Evolutionary conservation across 495 filamentous ascomycete species (phyloP).

Genomic region (Xylaria acuta): DNA sequence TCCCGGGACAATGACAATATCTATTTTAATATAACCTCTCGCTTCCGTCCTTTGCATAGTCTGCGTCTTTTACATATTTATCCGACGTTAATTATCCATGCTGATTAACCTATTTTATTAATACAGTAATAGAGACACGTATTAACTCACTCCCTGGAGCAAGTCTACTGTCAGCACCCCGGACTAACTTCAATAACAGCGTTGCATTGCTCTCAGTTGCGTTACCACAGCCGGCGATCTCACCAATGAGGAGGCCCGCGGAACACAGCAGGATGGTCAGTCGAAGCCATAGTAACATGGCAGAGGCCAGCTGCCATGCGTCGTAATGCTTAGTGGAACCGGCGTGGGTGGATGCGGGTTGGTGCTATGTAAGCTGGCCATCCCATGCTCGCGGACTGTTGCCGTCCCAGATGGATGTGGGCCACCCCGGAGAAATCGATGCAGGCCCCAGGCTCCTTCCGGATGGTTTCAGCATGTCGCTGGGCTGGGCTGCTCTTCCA

Average conservation of each 20-base stretch:
- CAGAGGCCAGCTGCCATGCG: constrained; percentile 3
- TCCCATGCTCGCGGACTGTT: constrained; percentile 43
- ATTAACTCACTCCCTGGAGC: constrained; percentile 1
- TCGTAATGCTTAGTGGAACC: constrained; percentile 14
- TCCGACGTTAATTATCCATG: not conserved
- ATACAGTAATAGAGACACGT: not conserved
- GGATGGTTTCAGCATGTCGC: constrained; percentile 12
- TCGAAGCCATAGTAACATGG: constrained; percentile 3
- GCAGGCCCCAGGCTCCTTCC: constrained; percentile 18
- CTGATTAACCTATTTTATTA: not conserved
- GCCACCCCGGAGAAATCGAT: constrained; percentile 21
- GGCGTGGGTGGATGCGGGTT: constrained; percentile 13
- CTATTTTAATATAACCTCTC: not conserved
- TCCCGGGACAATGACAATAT: not conserved
- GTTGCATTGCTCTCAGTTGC: constrained; percentile 14
- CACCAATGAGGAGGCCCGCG: not conserved
- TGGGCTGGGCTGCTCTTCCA: not conserved
- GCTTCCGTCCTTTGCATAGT: not conserved
- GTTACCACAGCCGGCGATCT: not conserved
- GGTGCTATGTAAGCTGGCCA: constrained; percentile 20
- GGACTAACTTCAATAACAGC: not conserved
- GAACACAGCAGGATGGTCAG: constrained; percentile 4
- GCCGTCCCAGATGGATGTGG: constrained; percentile 34
- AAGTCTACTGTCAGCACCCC: constrained; percentile 8
- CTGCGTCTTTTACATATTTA: not conserved